Base-by-base conservation (phyloP, 2,329 filamentous ascomycete genomes). In the Madurella mycetomatis region DNA sequence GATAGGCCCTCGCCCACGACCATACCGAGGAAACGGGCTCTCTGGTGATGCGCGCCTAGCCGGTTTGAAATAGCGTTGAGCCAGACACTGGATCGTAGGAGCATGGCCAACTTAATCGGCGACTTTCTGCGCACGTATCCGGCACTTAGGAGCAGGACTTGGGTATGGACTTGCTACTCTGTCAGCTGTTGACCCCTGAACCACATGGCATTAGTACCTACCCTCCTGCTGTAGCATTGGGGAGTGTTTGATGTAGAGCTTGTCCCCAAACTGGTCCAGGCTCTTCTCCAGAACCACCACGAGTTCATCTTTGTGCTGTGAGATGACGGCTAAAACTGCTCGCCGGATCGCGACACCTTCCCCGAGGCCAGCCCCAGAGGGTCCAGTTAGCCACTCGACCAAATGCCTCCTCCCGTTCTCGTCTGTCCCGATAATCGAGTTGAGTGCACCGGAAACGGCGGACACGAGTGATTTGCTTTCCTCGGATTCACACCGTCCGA, bases 191-290 rank as follows among this genome's bases (percentile, higher is more conserved):
- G 53, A 4, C 9, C 31, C 2, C 8, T 32, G 5, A 16, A 49
- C 2, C 4, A 17, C 2, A n/a, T 13, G 1, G 9, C 13, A 4
- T 4, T 15, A 12, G n/a, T 13, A 66, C 71, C 62, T 72, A 88
- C 90, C 87, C 79, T 97, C 90, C 78, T 99, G 94, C 65, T 92
- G 88, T 40, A 94, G 67, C n/a, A 88, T 82, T 5, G 92, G 86
- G 0, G 87, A 83, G 69, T 97, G 91, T 54, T 84, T 88, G 62
- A 97, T 90, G 64, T 91, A 95, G 11, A 97, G 75, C 47, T 87
- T 83, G 63, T 96, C 92, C 1, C 90, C 89, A 68, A 97, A 96
- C 47, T 87, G 82, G 40, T 75, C 76, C 47, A 96, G 73, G 47
- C 79, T 82, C 65, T 84, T 89, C 63, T 91, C 83, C 53, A 92